phyloP scores from a whole-genome alignment of 805 yeast species.

The Starmera dryadoides region DNA sequence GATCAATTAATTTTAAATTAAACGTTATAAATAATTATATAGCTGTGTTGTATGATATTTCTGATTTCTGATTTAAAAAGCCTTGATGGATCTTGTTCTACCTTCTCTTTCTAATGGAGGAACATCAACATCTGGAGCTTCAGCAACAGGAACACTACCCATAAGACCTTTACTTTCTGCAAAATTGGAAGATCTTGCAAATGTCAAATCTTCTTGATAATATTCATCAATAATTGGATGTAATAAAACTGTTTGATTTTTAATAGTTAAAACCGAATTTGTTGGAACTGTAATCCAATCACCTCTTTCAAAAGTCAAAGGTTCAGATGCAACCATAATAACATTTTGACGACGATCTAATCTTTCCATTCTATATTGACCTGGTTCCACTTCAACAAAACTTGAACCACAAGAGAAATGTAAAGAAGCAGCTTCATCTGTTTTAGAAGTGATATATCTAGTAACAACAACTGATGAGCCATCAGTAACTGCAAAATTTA shows the following conservation, averaged over 20 bases:
- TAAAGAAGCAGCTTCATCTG: conserved; percentile 93
- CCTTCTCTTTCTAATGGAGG: conserved; percentile 83
- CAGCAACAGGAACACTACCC: conserved; percentile 79
- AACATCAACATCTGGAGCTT: conserved; percentile 40
- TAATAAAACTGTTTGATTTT: conserved; percentile 77
- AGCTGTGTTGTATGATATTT: no score
- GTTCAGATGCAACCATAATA: conserved; percentile 95
- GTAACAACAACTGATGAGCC: conserved; percentile 82
- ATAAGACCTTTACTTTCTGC: conserved; percentile 91
- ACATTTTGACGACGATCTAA: conserved; percentile 89
- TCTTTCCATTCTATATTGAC: conserved; percentile 91
- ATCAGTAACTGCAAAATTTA: conserved; percentile 94
- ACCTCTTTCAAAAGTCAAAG: conserved; percentile 90
- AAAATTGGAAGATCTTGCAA: conserved; percentile 65
- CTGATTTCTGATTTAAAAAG: no score
- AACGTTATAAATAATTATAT: no score
- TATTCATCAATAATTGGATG: conserved; percentile 91
- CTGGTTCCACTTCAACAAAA: conserved; percentile 85
- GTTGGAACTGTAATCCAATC: conserved; percentile 98
- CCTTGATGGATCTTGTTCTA: conserved; percentile 30
- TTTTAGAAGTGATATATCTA: conserved; percentile 79
- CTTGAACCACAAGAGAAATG: conserved; percentile 92
- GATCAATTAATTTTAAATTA: no score
- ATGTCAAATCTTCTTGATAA: conserved; percentile 64
- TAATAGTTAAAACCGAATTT: conserved; percentile 76